Base-by-base conservation (phyloP, 1,284 basidiomycete species). In the Ceratobasidium sp. region DNA sequence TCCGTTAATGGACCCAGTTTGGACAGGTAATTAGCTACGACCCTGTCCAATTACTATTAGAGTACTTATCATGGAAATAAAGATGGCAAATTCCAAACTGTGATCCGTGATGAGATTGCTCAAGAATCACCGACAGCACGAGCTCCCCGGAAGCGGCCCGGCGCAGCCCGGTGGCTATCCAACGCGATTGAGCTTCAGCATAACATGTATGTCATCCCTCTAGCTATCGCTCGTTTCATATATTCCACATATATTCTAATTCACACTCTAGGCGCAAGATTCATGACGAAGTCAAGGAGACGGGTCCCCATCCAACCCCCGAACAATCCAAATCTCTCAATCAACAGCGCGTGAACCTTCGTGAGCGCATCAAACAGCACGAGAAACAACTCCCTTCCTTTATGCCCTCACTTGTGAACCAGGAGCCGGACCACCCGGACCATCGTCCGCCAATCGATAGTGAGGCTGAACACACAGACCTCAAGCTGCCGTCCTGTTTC, bases 101-200 rank as follows among this genome's bases (percentile, higher is more conserved):
- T 54, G 19, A 24, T 53, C 22, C 14, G 4, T 9, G 51, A 53
- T 17, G 51, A 3, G 51, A 17, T 3, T 4, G 19, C 6, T n/a
- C 4, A n/a, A 17, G 48, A 51, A 51, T n/a, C 17, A 51, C 6
- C 48, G 7, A 51, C 48, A 3, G 6, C 56, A 5, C 56, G 11
- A 29, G 1, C 19, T 7, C 6, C 9, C 4, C n/a, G 41, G 7
- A 22, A 22, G 27, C 36, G 60, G 4, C 41, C 19, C 19, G 60
- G 60, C n/a, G 24, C 17, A 22, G 19, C 24, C 1, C 5, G 22
- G 47, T 63, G 60, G 60, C 3, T 63, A 6, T 2, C 44, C 4
- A 44, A 63, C 6, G 60, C 41, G 3, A 63, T 64, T 17, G 62
- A 64, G 19, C 47, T 64, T n/a, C 45, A 64, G n/a, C 62, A 64